These are phyloP conservation scores for Ilyonectria mors-panacis DNA, from an alignment of 2,329 filamentous ascomycete genomes.

Conservation along the genomic window DNA sequence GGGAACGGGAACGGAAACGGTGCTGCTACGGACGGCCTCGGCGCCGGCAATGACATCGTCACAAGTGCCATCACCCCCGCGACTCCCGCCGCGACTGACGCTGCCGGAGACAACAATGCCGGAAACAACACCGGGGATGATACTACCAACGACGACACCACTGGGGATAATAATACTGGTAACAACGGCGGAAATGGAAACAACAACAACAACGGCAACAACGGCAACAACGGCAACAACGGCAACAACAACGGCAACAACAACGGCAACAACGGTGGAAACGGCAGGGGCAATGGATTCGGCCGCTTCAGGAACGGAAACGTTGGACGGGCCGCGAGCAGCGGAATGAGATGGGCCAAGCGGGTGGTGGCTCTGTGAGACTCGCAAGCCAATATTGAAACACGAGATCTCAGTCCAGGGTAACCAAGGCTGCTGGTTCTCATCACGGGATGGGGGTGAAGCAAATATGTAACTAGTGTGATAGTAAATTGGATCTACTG, in stretches of 20 bases:
- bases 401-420: conserved; percentile 4
- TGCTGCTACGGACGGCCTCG: not conserved
- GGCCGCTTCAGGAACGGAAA: conserved; percentile 15
- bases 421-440: not conserved
- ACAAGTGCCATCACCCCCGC: conserved; percentile 23
- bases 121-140: not conserved
- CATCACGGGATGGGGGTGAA: conserved; percentile 6
- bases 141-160: not conserved
- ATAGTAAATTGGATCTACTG: conserved; percentile 6
- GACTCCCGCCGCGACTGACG: conserved; percentile 3
- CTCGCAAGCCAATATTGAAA: not conserved
- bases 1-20: not conserved
- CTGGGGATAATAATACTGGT: conserved; percentile 13
- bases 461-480: conserved; percentile 1
- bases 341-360: conserved; percentile 31
- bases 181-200: conserved; percentile 23
- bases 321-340: conserved; percentile 5
- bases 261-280: conserved; percentile 3
- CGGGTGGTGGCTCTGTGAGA: conserved; percentile 12
- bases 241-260: conserved; percentile 1
- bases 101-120: conserved; percentile 10
- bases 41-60: not conserved
- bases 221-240: conserved; percentile 16
- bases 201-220: not conserved
- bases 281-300: conserved; percentile 18